Conservation (phyloP, 108 stramenopile genomes). For the Craspedostauros australis region DNA sequence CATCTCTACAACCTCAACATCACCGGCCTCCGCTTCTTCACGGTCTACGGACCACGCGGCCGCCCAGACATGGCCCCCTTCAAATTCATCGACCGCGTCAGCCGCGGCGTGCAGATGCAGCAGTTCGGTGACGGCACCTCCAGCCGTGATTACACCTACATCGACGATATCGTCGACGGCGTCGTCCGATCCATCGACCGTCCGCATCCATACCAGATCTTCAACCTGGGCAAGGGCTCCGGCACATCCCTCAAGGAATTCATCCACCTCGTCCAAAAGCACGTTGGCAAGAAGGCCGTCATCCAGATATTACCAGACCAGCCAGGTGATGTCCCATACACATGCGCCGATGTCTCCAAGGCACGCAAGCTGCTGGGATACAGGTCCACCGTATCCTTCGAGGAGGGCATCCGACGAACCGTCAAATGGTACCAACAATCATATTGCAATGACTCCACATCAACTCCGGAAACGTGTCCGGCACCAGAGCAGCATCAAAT, state of each 20-base stretch:
- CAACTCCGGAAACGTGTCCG: too few relatives aligned
- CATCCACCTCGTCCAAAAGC: constrained; percentile 74
- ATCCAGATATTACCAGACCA: constrained; percentile 80
- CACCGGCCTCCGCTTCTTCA: constrained; percentile 91
- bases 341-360: constrained; percentile 88
- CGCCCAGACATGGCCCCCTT: constrained; percentile 99
- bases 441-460: constrained; percentile 13
- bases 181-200: constrained; percentile 82
- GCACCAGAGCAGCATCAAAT: too few relatives aligned
- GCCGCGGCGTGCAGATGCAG: constrained; percentile 86
- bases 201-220: constrained; percentile 80
- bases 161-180: constrained; percentile 89
- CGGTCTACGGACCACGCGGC: constrained; percentile 96
- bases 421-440: constrained; percentile 70
- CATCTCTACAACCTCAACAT: constrained; percentile 81
- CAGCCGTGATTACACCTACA: constrained; percentile 90
- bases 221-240: constrained; percentile 88
- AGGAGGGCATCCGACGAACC: constrained; percentile 83
- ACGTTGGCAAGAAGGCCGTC: constrained; percentile 70
- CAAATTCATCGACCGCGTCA: constrained; percentile 95
- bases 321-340: constrained; percentile 92
- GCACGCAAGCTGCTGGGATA: constrained; percentile 78
- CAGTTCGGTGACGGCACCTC: constrained; percentile 92
- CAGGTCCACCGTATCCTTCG: constrained; percentile 74
- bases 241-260: constrained; percentile 79